A percentile compares a stretch with the other conserved stretches of the same genome.
Conservation (phyloP, 768 basidiomycete species). For the Tephrocybe sp. region DNA sequence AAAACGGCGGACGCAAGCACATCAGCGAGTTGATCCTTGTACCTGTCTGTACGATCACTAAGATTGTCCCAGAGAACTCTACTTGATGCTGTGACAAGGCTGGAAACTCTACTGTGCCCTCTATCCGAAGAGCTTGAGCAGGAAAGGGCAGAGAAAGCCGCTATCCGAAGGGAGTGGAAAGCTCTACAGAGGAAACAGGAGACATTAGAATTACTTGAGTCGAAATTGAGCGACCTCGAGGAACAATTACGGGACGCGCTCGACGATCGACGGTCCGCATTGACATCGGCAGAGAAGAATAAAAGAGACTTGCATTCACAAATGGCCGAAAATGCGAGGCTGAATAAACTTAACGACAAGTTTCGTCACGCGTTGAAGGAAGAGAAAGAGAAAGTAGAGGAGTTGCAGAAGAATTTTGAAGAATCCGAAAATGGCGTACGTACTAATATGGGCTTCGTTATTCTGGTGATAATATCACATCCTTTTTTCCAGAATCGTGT, state of each 20-base stretch:
- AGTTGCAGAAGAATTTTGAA: constrained; percentile 1
- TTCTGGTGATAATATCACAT: neutral
- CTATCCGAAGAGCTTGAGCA: constrained; percentile 3
- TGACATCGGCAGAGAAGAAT: neutral
- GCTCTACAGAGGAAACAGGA: neutral
- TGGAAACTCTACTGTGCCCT: neutral
- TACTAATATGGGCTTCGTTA: neutral
- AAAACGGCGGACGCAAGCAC: neutral
- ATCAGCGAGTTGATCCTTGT: neutral
- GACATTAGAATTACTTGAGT: neutral
- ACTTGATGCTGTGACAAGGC: neutral
- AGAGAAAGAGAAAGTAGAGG: constrained; percentile 8
- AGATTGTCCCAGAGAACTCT: constrained; percentile 5
- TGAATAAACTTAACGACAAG: constrained; percentile 5
- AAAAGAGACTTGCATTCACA: neutral
- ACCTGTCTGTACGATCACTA: neutral
- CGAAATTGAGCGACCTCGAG: neutral
- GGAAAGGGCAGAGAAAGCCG: constrained; percentile 5
- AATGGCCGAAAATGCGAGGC: constrained; percentile 2
- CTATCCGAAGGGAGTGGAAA: neutral
- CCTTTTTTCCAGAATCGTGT: constrained; percentile 4
- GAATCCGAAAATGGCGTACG: constrained; percentile 10
- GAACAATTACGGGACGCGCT: neutral
- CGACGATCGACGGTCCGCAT: neutral
- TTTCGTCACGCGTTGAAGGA: constrained; percentile 2